Conservation (phyloP, 1,284 basidiomycete species). For the Phellopilus nigrolimitatus region DNA sequence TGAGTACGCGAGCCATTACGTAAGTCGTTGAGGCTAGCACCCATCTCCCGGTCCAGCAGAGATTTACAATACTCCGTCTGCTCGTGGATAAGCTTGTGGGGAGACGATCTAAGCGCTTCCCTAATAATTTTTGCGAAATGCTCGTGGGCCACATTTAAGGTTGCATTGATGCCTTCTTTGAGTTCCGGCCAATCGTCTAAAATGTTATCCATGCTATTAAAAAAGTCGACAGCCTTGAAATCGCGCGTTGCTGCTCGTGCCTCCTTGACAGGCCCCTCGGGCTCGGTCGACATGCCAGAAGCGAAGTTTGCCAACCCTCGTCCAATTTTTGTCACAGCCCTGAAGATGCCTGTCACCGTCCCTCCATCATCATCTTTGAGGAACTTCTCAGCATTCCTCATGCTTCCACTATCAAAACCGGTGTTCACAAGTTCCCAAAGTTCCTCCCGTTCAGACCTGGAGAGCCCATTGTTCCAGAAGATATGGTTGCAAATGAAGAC, state of each 20-base stretch:
- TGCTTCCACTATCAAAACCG: not conserved
- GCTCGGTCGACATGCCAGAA: not conserved
- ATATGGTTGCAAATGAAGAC: conserved; percentile 7
- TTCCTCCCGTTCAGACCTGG: not conserved
- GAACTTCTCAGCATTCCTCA: not conserved
- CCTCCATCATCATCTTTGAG: not conserved
- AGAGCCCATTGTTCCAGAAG: not conserved
- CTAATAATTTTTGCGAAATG: conserved; percentile 6
- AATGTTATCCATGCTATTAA: not conserved
- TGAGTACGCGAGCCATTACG: not conserved
- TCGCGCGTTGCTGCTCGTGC: not conserved
- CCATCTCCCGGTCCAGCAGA: conserved; percentile 2
- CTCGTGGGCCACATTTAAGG: not conserved
- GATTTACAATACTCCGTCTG: not conserved
- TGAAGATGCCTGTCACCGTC: not conserved
- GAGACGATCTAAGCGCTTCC: not conserved
- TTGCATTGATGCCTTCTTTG: not conserved
- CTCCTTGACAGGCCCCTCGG: conserved; percentile 2
- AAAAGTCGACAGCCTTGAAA: conserved; percentile 5
- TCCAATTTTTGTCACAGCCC: not conserved
- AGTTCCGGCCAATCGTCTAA: conserved; percentile 5
- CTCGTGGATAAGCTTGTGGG: conserved; percentile 3
- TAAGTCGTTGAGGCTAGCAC: not conserved
- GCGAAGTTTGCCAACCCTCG: not conserved
- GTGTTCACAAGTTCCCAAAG: conserved; percentile 4